Conservation (phyloP, 2,329 filamentous ascomycete species). For the Dactylellina drechsleri region DNA sequence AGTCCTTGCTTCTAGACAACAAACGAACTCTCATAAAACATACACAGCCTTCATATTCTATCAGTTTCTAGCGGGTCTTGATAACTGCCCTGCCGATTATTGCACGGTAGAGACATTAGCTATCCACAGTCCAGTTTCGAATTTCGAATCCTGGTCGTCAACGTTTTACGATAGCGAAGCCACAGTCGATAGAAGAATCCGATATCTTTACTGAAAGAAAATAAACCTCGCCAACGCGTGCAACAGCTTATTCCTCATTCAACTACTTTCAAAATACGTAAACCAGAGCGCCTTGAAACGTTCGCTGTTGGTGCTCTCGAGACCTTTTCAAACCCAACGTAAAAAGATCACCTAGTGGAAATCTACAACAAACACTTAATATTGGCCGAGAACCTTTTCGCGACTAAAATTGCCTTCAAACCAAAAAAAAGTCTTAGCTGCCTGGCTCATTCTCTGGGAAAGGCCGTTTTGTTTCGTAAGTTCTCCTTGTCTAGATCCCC, state of each 20-base stretch:
- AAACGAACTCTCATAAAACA: constrained; percentile 27
- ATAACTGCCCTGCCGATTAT: constrained; percentile 6
- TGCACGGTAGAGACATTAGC: constrained; percentile 15
- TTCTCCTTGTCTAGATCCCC: constrained; percentile 9
- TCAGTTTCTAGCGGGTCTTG: neutral
- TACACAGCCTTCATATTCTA: constrained; percentile 40
- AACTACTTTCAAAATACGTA: constrained; percentile 17
- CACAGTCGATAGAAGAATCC: neutral
- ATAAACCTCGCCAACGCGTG: constrained; percentile 21
- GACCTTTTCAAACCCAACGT: constrained; percentile 32
- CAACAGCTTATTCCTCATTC: constrained; percentile 29
- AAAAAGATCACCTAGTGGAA: constrained; percentile 3
- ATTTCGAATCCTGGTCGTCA: neutral
- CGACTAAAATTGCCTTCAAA: neutral
- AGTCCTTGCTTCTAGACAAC: too few species aligned
- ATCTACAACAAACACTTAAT: constrained; percentile 13
- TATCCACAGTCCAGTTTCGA: constrained; percentile 2
- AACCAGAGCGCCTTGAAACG: constrained; percentile 40
- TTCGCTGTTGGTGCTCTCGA: constrained; percentile 30
- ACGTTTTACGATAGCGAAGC: neutral
- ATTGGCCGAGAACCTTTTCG: constrained; percentile 6
- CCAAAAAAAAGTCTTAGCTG: constrained; percentile 3
- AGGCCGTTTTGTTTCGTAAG: constrained; percentile 44
- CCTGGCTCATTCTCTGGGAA: neutral
- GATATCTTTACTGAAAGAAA: neutral